Base-by-base conservation (phyloP, 1,284 basidiomycete genomes). In the Malassezia slooffiae region DNA sequence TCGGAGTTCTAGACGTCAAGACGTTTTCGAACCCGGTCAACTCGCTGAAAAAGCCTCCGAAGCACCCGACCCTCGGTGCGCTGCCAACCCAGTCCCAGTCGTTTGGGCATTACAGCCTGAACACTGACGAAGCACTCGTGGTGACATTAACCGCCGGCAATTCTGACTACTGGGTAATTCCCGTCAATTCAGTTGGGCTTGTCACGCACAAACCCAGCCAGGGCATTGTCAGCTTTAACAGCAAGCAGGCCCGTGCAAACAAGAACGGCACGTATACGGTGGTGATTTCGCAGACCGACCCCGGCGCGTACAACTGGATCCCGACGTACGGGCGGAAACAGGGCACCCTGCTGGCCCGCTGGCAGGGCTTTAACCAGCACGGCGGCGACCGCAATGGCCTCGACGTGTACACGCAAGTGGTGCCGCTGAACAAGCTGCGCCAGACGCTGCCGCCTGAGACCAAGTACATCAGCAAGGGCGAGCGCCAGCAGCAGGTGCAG, bases 41-140 rank as follows among this genome's bases (percentile, higher is more conserved):
- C 16, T 7, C 34, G 5, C 34, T 41, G 24, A 17, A 31, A 20
- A 2, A 20, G 10, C 46, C 46, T 11, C 5, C 21, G n/a, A 34
- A 43, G 31, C 38, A 35, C 1, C 34, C 20, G 19, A 20, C 11
- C 7, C 41, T 48, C 15, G 46, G 46, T n/a, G 43, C 46, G 4
- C 38, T 48, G 5, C 43, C 46, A 3, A 41, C 46, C 11, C 46
- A 48, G 31, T 40, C 46, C 9, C 23, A 30, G n/a, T 48, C 46
- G 9, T 48, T 48, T 23, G 35, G 22, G 3, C 35, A 32, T 10
- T 48, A 23, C 30, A 23, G 43, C 11, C 17, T 48, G 10, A 7
- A 30, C 7, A 24, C 35, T 26, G 34, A 48, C 29, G 31, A 48
- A 27, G 41, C 46, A 20, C 41, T 43, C 12, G 46, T 48, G 19